Evolutionary conservation across 2,329 filamentous ascomycete genomes (phyloP).

Genomic region (Sphaceloma murrayae): DNA sequence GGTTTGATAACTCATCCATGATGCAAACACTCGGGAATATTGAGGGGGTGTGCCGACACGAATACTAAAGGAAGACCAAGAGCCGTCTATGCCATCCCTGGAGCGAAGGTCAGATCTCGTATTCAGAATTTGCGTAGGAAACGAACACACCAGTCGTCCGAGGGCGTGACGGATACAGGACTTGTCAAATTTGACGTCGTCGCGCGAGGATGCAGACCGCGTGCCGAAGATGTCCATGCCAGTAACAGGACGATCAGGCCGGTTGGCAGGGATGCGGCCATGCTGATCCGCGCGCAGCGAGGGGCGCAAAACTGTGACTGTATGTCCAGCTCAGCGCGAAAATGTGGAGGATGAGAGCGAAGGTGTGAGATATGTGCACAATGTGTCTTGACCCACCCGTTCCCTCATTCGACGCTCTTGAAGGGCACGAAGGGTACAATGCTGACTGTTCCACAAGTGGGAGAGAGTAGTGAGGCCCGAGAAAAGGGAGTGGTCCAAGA

Average conservation of each 20-base stretch:
- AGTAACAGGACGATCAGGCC: slow-evolving; percentile 1
- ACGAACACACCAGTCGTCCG: slow-evolving; percentile 11
- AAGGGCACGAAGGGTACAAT: not conserved
- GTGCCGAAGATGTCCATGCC: not conserved
- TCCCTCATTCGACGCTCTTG: too few relatives aligned
- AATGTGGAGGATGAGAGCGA: too few relatives aligned
- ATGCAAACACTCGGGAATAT: slow-evolving; percentile 49
- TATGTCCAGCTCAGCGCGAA: too few relatives aligned
- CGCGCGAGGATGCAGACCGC: slow-evolving; percentile 5
- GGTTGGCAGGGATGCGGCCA: slow-evolving; percentile 4
- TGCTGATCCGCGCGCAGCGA: slow-evolving; percentile 3
- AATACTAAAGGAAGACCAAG: slow-evolving; percentile 62
- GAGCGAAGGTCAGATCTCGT: slow-evolving; percentile 16
- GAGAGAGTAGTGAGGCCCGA: not conserved
- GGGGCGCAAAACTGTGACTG: not conserved
- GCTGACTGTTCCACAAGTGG: not conserved
- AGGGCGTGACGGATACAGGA: slow-evolving; percentile 12
- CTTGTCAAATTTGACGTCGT: not conserved
- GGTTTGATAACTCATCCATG: slow-evolving; percentile 60
- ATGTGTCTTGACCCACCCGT: too few relatives aligned
- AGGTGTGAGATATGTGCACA: too few relatives aligned
- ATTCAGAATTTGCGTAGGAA: too few relatives aligned
- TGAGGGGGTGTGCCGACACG: slow-evolving; percentile 47
- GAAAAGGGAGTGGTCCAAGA: not conserved
- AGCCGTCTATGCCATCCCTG: slow-evolving; percentile 57